These are phyloP conservation scores for Raffaelea ambrosiae DNA, from an alignment of 2,329 filamentous ascomycete genomes.

Conservation along the genomic window DNA sequence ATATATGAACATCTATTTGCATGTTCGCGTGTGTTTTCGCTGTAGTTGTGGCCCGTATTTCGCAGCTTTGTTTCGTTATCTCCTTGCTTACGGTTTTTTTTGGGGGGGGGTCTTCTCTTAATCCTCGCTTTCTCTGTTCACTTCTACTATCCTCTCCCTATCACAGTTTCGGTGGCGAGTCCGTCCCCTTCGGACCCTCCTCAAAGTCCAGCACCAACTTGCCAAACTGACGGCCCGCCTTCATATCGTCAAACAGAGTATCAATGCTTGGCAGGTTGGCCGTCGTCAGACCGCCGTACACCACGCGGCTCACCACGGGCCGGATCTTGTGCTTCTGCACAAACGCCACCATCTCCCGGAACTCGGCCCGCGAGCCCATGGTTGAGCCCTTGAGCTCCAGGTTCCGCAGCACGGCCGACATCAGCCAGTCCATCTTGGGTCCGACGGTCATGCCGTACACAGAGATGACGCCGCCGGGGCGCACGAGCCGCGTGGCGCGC, in stretches of 20 bases:
- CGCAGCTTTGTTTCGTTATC: no score
- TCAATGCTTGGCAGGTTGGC: constrained; percentile 74
- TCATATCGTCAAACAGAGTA: constrained; percentile 79
- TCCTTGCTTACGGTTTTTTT: no score
- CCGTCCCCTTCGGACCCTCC: constrained; percentile 31
- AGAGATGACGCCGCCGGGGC: constrained; percentile 74
- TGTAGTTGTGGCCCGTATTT: no score
- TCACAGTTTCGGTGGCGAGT: no score
- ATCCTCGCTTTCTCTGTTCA: no score
- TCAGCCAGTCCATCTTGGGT: constrained; percentile 79
- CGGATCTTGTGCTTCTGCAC: constrained; percentile 63
- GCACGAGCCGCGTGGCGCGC: constrained; percentile 60
- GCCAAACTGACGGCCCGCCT: constrained; percentile 77
- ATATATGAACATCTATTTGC: background rate
- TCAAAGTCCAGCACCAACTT: constrained; percentile 76
- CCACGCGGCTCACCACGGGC: constrained; percentile 68
- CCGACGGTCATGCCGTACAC: constrained; percentile 85
- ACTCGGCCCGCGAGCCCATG: constrained; percentile 87
- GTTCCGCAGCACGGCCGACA: constrained; percentile 78
- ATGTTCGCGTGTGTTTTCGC: background rate
- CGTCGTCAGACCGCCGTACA: constrained; percentile 49
- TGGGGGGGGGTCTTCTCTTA: no score
- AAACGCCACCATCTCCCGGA: constrained; percentile 74
- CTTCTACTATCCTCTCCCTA: no score
- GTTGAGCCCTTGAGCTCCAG: constrained; percentile 79